Conservation (phyloP, 2,329 filamentous ascomycete genomes). For the Zasmidium angulare region DNA sequence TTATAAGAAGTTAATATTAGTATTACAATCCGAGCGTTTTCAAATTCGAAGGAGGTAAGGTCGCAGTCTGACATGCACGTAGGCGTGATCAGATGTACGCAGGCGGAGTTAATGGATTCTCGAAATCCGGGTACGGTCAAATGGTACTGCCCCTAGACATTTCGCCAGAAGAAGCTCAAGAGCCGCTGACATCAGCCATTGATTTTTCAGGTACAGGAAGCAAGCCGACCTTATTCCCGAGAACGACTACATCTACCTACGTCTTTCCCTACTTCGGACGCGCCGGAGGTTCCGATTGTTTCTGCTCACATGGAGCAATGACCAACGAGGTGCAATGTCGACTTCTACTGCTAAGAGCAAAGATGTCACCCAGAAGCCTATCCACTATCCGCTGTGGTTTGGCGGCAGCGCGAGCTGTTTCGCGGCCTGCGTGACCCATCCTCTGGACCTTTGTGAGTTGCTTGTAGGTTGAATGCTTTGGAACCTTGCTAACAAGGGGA, state of each 20-base stretch:
- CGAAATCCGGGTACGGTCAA: no score
- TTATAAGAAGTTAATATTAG: no score
- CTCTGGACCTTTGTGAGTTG: slow-evolving; percentile 79
- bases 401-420: slow-evolving; percentile 91
- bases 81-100: no score
- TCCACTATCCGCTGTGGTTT: slow-evolving; percentile 71
- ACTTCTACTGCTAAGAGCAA: slow-evolving; percentile 44
- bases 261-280: neutral
- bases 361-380: slow-evolving; percentile 40
- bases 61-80: no score
- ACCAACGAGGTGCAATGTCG: slow-evolving; percentile 38
- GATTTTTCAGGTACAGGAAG: no score
- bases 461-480: neutral
- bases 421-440: slow-evolving; percentile 89
- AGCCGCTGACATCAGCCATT: neutral
- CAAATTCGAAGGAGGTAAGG: no score
- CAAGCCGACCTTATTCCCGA: slow-evolving; percentile 7
- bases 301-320: slow-evolving; percentile 31
- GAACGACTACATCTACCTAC: neutral
- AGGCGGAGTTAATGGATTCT: no score
- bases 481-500: slow-evolving; percentile 31
- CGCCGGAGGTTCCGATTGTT: neutral
- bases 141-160: no score
- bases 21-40: no score
- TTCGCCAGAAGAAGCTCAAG: no score